Evolutionary conservation across 108 stramenopile genomes (phyloP).

Genomic region (Cylindrotheca fusiformis): DNA sequence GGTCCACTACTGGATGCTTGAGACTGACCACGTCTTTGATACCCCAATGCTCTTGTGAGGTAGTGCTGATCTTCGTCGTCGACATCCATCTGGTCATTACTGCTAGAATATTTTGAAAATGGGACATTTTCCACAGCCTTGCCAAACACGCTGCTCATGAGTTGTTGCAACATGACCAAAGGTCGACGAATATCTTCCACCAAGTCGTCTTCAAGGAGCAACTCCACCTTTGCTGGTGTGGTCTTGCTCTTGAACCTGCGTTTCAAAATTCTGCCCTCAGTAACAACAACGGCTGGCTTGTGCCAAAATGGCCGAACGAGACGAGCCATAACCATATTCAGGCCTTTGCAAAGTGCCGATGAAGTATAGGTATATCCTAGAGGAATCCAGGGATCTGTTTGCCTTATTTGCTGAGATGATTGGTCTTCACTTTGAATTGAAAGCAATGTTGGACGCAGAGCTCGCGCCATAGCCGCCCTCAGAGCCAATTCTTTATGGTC

Average conservation of each 20-base stretch:
- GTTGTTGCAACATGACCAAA: constrained; percentile 40
- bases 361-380: constrained; percentile 60
- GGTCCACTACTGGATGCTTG: constrained; percentile 8
- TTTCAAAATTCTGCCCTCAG: constrained; percentile 60
- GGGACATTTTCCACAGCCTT: constrained; percentile 65
- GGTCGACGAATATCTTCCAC: constrained; percentile 61
- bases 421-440: constrained; percentile 8
- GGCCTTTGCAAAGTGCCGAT: constrained; percentile 73
- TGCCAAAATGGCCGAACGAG: constrained; percentile 86
- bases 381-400: constrained; percentile 41
- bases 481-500: constrained; percentile 40
- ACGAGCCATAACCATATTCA: constrained; percentile 56
- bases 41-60: constrained; percentile 51
- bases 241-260: constrained; percentile 18
- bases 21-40: constrained; percentile 39
- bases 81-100: constrained; percentile 52
- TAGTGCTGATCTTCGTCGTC: constrained; percentile 44
- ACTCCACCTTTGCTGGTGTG: constrained; percentile 81
- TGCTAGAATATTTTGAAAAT: constrained; percentile 17
- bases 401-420: constrained; percentile 8
- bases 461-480: constrained; percentile 37
- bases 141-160: constrained; percentile 57
- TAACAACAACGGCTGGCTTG: constrained; percentile 83
- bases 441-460: constrained; percentile 12
- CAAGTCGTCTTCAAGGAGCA: constrained; percentile 63